These are phyloP conservation scores for Talaromyces sp. DNA, from an alignment of 2,329 filamentous ascomycete genomes.

Conservation along the genomic window DNA sequence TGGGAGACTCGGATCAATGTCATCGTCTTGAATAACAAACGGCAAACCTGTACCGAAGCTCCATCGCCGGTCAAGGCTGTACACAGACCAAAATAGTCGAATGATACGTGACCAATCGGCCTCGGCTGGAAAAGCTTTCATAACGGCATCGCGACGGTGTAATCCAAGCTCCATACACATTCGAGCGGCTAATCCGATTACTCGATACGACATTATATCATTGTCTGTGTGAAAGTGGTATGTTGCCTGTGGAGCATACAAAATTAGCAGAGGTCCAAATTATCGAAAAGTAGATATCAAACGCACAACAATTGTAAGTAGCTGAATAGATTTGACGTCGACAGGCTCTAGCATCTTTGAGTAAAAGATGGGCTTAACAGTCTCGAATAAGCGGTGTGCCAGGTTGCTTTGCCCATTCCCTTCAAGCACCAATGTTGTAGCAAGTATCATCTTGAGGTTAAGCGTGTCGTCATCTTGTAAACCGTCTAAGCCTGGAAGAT, in stretches of 20 bases:
- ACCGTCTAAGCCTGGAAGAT: slow-evolving; percentile 50
- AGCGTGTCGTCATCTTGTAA: slow-evolving; percentile 61
- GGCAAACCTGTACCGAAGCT: slow-evolving; percentile 85
- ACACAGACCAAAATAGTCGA: slow-evolving; percentile 79
- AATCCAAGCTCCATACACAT: slow-evolving; percentile 76
- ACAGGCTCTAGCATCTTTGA: slow-evolving; percentile 52
- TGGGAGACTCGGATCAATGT: slow-evolving; percentile 74
- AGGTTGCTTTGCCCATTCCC: slow-evolving; percentile 71
- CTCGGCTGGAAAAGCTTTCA: slow-evolving; percentile 60
- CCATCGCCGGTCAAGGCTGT: slow-evolving; percentile 80
- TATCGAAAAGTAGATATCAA: slow-evolving; percentile 1
- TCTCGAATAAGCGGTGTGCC: slow-evolving; percentile 67
- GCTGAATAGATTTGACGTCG: slow-evolving; percentile 53
- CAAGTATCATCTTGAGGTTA: slow-evolving; percentile 76
- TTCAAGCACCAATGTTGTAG: slow-evolving; percentile 70
- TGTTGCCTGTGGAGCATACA: slow-evolving; percentile 47
- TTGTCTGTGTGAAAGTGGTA: slow-evolving; percentile 85
- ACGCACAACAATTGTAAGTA: slow-evolving; percentile 47
- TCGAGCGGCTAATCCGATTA: slow-evolving; percentile 75
- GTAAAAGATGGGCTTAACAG: slow-evolving; percentile 67
- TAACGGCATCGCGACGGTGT: slow-evolving; percentile 70
- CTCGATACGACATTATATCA: slow-evolving; percentile 77
- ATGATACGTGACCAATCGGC: slow-evolving; percentile 62
- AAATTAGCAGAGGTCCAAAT: not conserved
- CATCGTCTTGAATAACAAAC: slow-evolving; percentile 76